phyloP scores from a whole-genome alignment of 2,329 filamentous ascomycete species.

The Parascedosporium putredinis region DNA sequence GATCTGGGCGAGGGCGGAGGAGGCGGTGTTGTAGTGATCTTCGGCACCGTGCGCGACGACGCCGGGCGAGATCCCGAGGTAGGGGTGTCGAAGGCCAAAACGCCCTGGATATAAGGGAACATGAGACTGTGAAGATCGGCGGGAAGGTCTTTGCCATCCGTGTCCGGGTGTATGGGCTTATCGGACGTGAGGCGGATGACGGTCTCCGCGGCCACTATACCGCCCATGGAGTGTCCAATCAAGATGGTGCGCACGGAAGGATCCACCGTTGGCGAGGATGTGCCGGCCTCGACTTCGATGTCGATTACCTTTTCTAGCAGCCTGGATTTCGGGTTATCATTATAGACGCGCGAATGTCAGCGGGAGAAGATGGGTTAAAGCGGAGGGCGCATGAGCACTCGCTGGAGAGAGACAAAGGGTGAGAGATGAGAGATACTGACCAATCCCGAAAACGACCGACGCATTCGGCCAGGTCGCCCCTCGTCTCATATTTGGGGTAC shows the following conservation, averaged over 20 bases:
- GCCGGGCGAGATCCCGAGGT: constrained; percentile 68
- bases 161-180: constrained; percentile 38
- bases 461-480: constrained; percentile 62
- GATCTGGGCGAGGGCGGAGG: constrained; percentile 57
- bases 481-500: constrained; percentile 78
- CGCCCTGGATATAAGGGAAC: constrained; percentile 86
- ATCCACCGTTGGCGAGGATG: constrained; percentile 74
- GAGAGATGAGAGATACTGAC: constrained; percentile 18
- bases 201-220: constrained; percentile 88
- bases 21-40: constrained; percentile 68
- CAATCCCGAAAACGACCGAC: constrained; percentile 68
- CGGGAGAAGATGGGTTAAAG: too few relatives aligned
- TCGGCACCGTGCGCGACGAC: constrained; percentile 83
- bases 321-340: constrained; percentile 34
- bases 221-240: constrained; percentile 82
- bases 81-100: constrained; percentile 91
- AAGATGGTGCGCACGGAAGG: constrained; percentile 75
- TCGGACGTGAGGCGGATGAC: constrained; percentile 59
- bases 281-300: constrained; percentile 72
- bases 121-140: constrained; percentile 52
- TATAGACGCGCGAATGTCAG: neutral
- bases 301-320: constrained; percentile 89
- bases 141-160: constrained; percentile 25
- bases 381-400: too few relatives aligned
- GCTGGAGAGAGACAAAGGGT: too few relatives aligned